Base-by-base conservation (phyloP, 202 grass and related monocot genomes). In the Brachypodium distachyon region DNA sequence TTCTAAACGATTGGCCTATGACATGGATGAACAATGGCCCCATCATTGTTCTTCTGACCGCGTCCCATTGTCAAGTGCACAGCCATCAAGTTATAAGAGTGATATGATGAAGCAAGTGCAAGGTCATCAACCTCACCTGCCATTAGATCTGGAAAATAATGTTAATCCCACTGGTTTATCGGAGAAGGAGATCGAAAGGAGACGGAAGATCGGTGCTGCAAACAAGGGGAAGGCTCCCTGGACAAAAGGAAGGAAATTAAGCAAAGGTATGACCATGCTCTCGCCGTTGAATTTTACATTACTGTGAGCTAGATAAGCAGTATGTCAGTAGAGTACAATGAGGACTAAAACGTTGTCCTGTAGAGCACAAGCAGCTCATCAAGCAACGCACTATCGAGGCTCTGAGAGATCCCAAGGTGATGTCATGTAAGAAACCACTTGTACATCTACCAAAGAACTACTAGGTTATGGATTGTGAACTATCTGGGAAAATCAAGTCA, bases 381-480 rank as follows among this genome's bases (percentile, higher is more conserved):
- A 89, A 61, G 64, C 73, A 78, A 76, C 61, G 83, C 27, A 93
- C 80, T 27, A 37, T 38, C 11, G 71, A 93, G 80, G 86, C 83
- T 81, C 72, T 93, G 51, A 93, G 80, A 73, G 84, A 93, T 54
- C 90, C 86, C 83, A 93, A 93, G 90, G 90, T 93, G 90, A 93
- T 93, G 90, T 83, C 80, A 82, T 89, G 86, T 89, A 87, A 93
- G 90, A 89, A 51, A 84, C 75, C 12, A 10, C 33, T 73, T 34
- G 76, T 67, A 57, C 29, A 56, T 67, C 17, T 44, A 25, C 9
- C 49, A n/a, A 12, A 84, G 67, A 41, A 12, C n/a, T 8, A 29
- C 38, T 80, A 21, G 50, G 27, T 46, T 80, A 58, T 72, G 58
- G 9, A 59, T 23, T 65, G 27, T 39, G 4, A 62, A 76, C 17